Percentiles rank a stretch among this genome's conserved stretches.
phyloP scores from a whole-genome alignment of 129 eudicot species.

The Solidago caesia region DNA sequence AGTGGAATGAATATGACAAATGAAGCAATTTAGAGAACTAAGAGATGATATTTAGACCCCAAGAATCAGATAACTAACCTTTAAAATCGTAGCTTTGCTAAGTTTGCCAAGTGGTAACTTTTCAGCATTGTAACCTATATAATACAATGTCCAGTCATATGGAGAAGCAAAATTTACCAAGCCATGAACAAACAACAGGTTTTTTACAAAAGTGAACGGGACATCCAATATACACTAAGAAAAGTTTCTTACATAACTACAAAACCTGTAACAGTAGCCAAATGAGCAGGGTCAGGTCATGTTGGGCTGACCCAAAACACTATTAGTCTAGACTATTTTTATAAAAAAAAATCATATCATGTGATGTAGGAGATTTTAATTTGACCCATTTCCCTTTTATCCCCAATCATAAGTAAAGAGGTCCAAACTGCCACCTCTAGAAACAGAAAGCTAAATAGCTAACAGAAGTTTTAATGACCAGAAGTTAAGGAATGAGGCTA shows the following conservation, averaged over 20 bases:
- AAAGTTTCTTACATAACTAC: not conserved
- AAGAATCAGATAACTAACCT: slow-evolving; percentile 46
- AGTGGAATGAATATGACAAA: not conserved
- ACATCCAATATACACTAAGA: not conserved
- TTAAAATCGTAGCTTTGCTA: slow-evolving; percentile 78
- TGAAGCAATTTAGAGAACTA: not conserved
- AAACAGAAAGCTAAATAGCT: not conserved
- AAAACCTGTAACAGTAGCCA: not conserved
- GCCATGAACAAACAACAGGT: not conserved
- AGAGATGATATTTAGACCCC: not conserved
- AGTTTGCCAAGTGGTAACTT: slow-evolving; percentile 95
- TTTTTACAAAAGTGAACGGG: not conserved
- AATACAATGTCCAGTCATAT: slow-evolving; percentile 5
- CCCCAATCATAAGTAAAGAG: not conserved
- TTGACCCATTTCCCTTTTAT: not conserved
- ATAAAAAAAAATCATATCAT: not conserved
- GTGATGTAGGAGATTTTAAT: not conserved
- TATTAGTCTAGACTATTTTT: not conserved
- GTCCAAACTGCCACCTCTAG: not conserved
- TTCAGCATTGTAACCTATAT: slow-evolving; percentile 96
- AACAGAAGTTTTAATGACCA: not conserved
- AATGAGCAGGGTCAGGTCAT: not conserved
- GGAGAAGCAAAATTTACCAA: slow-evolving; percentile 8
- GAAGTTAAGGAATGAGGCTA: slow-evolving; percentile 12
- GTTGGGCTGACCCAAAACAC: not conserved